Evolutionary conservation across 1,139 yeast genomes (phyloP).

Genomic region (Sugiyamaella neomexicana): DNA sequence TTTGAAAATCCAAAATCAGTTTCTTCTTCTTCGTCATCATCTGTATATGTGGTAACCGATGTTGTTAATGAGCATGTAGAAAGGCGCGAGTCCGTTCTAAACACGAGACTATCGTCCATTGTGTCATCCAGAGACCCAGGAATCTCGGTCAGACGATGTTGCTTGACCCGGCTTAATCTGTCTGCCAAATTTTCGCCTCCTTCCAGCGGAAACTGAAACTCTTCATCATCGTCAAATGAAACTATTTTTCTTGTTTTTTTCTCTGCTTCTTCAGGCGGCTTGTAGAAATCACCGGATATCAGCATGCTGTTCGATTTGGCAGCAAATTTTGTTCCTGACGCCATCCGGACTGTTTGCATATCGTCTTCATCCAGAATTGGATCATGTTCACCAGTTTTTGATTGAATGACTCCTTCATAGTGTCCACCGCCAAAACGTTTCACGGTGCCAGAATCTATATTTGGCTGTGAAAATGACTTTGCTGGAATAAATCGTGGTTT

Average conservation of each 20-base stretch:
- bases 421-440: constrained; percentile 8
- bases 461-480: neutral
- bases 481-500: neutral
- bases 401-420: constrained; percentile 11
- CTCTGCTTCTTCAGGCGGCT: constrained; percentile 11
- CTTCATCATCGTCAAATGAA: constrained; percentile 24
- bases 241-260: constrained; percentile 1
- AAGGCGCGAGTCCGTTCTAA: constrained; percentile 26
- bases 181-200: constrained; percentile 17
- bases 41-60: constrained; percentile 24
- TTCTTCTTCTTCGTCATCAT: constrained; percentile 27
- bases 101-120: constrained; percentile 24
- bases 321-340: neutral
- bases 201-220: constrained; percentile 24
- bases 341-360: constrained; percentile 7
- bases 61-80: constrained; percentile 25
- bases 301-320: constrained; percentile 4
- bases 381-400: neutral
- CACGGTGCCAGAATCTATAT: neutral
- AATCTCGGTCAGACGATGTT: constrained; percentile 4
- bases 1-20: constrained; percentile 11
- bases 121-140: constrained; percentile 18
- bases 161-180: constrained; percentile 6
- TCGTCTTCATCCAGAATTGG: constrained; percentile 7
- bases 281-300: constrained; percentile 15